Evolutionary conservation across 495 filamentous ascomycete genomes (phyloP).

Genomic region (Aspergillus asperescens): DNA sequence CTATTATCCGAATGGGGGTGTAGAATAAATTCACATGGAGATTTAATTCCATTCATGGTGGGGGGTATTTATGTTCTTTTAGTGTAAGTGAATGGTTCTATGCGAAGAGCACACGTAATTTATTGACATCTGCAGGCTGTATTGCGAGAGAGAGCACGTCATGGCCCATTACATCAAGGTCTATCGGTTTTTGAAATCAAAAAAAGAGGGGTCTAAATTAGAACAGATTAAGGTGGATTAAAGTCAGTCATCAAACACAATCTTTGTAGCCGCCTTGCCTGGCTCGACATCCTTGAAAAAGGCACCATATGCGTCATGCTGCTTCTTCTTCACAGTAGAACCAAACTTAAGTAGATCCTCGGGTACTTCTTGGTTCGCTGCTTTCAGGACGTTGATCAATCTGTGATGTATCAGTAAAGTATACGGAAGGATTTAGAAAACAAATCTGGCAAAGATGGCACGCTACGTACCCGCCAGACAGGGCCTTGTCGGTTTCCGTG

Average conservation of each 20-base stretch:
- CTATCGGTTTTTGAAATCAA: slow-evolving; percentile 24
- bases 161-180: slow-evolving; percentile 42
- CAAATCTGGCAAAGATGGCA: background rate
- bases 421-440: slow-evolving; percentile 19
- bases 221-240: slow-evolving; percentile 1
- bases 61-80: slow-evolving; percentile 49
- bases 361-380: slow-evolving; percentile 81
- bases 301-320: slow-evolving; percentile 83
- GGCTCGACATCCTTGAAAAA: slow-evolving; percentile 80
- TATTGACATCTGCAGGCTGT: slow-evolving; percentile 38
- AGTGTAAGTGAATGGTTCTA: slow-evolving; percentile 50
- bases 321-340: slow-evolving; percentile 98
- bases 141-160: slow-evolving; percentile 56
- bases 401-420: slow-evolving; percentile 26
- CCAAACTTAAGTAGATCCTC: slow-evolving; percentile 88
- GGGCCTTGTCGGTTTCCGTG: slow-evolving; percentile 86
- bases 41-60: slow-evolving; percentile 47
- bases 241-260: slow-evolving; percentile 72
- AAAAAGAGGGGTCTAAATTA: slow-evolving; percentile 19
- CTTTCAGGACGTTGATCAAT: slow-evolving; percentile 87
- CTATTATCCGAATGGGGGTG: slow-evolving; percentile 26
- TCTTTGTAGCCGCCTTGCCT: slow-evolving; percentile 82
- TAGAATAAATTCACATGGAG: slow-evolving; percentile 32
- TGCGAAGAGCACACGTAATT: slow-evolving; percentile 9
- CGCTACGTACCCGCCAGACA: slow-evolving; percentile 70